Evolutionary conservation across 169 alveolate genomes (phyloP).

Genomic region (Plasmodium cynomolgi): DNA sequence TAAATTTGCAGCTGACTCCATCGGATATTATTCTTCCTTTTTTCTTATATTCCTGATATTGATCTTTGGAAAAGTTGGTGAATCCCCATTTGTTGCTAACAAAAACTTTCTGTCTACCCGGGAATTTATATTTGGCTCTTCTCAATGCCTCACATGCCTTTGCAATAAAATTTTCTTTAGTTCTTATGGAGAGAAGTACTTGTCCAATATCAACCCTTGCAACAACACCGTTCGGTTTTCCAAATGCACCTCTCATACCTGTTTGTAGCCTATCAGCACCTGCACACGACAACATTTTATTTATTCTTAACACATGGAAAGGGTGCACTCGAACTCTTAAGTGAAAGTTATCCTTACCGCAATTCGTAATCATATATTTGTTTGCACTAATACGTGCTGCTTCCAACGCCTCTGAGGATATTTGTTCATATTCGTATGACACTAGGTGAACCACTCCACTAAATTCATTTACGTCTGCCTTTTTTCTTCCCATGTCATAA

Average conservation of each 20-base stretch:
- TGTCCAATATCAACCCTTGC: constrained; percentile 98
- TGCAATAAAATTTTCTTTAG: constrained; percentile 89
- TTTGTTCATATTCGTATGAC: constrained; percentile 99
- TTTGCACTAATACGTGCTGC: constrained; percentile 99
- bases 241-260: constrained; percentile 99
- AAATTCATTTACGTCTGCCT: constrained; percentile 97
- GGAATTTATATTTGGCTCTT: constrained; percentile 99
- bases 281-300: constrained; percentile 99
- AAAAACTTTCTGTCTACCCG: constrained; percentile 99
- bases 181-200: constrained; percentile 95
- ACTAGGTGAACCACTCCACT: constrained; percentile 98
- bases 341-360: constrained; percentile 99
- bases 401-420: constrained; percentile 99
- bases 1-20: constrained; percentile 92
- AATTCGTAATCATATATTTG: constrained; percentile 96
- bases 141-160: constrained; percentile 96
- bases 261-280: constrained; percentile 99
- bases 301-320: constrained; percentile 99
- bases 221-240: constrained; percentile 98
- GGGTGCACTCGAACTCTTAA: constrained; percentile 99
- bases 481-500: constrained; percentile 98
- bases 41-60: constrained; percentile 94
- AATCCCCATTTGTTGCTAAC: constrained; percentile 98
- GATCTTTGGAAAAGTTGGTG: constrained; percentile 95
- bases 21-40: constrained; percentile 93